These are phyloP conservation scores for Nitzschia palea DNA, from an alignment of 108 stramenopile species.

Conservation along the genomic window DNA sequence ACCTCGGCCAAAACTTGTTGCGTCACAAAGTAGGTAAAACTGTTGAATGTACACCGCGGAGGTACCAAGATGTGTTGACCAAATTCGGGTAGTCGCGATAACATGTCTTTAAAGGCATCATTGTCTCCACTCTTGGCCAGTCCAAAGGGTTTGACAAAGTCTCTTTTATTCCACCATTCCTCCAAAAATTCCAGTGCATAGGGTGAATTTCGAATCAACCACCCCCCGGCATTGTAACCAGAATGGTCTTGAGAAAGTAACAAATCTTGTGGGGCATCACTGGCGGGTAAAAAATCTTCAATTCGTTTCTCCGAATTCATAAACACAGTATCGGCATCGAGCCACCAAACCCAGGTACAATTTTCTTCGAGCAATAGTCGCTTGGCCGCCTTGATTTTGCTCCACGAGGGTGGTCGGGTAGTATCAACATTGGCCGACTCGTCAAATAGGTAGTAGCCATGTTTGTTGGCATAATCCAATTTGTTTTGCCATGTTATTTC, in stretches of 20 bases:
- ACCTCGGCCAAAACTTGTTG: constrained; percentile 2
- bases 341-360: constrained; percentile 40
- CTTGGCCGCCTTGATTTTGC: constrained; percentile 26
- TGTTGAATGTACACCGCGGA: constrained; percentile 32
- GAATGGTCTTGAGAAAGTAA: constrained; percentile 12
- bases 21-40: constrained; percentile 12
- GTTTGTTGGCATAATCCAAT: constrained; percentile 22
- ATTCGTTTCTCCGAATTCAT: constrained; percentile 49
- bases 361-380: constrained; percentile 26
- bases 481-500: constrained; percentile 38
- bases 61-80: constrained; percentile 20
- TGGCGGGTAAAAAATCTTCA: constrained; percentile 27
- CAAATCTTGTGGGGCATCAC: constrained; percentile 12
- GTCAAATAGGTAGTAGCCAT: constrained; percentile 32
- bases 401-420: constrained; percentile 31
- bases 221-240: constrained; percentile 29
- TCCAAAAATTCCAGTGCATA: constrained; percentile 28
- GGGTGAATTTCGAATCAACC: constrained; percentile 15
- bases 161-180: constrained; percentile 34
- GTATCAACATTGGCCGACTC: constrained; percentile 19
- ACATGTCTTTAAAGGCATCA: constrained; percentile 23
- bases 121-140: constrained; percentile 26
- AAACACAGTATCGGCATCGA: constrained; percentile 55
- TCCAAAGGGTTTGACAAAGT: constrained; percentile 15
- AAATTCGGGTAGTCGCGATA: constrained; percentile 10